phyloP scores from a whole-genome alignment of 2,329 filamentous ascomycete species.

The Venturia effusa region DNA sequence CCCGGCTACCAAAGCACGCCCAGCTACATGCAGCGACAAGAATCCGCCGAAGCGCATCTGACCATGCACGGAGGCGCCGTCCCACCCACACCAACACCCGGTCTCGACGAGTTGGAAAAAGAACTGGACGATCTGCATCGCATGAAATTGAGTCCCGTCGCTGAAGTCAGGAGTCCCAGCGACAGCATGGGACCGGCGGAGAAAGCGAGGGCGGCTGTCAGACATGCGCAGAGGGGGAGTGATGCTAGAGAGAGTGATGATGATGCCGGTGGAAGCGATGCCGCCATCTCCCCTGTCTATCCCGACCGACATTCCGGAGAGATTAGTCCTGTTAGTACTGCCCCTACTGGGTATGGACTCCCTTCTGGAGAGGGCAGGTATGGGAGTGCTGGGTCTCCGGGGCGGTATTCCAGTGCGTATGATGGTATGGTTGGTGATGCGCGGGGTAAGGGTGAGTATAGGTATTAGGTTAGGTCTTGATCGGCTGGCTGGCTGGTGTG shows the following conservation, averaged over 20 bases:
- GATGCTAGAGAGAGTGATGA: background rate
- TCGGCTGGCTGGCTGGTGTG: no score
- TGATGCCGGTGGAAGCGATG: background rate
- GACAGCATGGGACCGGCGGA: background rate
- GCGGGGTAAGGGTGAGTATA: background rate
- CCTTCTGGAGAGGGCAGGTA: background rate
- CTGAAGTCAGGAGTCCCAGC: background rate
- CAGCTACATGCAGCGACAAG: constrained; percentile 33
- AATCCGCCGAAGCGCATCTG: constrained; percentile 30
- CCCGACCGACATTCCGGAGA: background rate
- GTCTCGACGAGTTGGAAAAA: background rate
- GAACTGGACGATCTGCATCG: background rate
- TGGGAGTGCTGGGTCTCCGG: constrained; percentile 4
- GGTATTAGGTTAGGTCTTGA: background rate
- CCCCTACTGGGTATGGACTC: background rate
- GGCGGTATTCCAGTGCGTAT: constrained; percentile 4
- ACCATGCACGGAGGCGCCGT: constrained; percentile 34
- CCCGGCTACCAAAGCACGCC: constrained; percentile 28
- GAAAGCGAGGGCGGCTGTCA: background rate
- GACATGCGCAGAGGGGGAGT: background rate
- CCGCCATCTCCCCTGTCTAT: background rate
- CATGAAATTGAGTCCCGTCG: background rate
- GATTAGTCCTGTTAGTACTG: background rate
- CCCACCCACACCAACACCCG: background rate
- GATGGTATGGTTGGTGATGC: background rate